phyloP scores from a whole-genome alignment of 2,329 filamentous ascomycete genomes.

The Fusarium luffae region DNA sequence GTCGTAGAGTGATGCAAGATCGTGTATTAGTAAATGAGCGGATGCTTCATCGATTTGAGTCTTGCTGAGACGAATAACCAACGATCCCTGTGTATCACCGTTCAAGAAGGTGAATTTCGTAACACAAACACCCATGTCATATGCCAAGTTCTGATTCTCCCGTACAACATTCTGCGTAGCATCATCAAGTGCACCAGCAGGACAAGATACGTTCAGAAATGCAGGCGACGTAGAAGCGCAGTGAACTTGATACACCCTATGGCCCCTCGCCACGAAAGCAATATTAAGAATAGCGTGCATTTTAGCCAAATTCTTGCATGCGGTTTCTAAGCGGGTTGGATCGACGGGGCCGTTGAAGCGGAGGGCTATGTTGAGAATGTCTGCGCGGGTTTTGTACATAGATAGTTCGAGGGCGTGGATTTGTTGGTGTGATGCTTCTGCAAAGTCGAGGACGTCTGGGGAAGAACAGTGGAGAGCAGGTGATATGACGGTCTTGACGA shows the following conservation, averaged over 20 bases:
- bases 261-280: constrained; percentile 60
- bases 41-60: constrained; percentile 63
- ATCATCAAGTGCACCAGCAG: constrained; percentile 53
- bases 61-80: constrained; percentile 60
- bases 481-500: constrained; percentile 55
- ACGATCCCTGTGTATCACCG: constrained; percentile 58
- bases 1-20: constrained; percentile 60
- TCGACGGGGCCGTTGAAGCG: constrained; percentile 59
- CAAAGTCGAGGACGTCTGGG: constrained; percentile 58
- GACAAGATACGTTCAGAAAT: constrained; percentile 57
- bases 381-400: constrained; percentile 57
- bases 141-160: constrained; percentile 54
- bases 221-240: constrained; percentile 56
- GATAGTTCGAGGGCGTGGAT: constrained; percentile 60
- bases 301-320: constrained; percentile 57
- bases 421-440: constrained; percentile 61
- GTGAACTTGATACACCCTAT: constrained; percentile 61
- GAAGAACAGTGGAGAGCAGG: constrained; percentile 57
- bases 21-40: constrained; percentile 58
- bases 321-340: constrained; percentile 57
- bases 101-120: constrained; percentile 65
- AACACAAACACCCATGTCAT: constrained; percentile 57
- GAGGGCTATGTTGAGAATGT: constrained; percentile 61
- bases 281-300: constrained; percentile 66
- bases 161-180: constrained; percentile 56